Evolutionary conservation across 805 yeast genomes (phyloP), one percentile per base, ranked within the genome.

Genomic region (Teunomyces atbi): DNA sequence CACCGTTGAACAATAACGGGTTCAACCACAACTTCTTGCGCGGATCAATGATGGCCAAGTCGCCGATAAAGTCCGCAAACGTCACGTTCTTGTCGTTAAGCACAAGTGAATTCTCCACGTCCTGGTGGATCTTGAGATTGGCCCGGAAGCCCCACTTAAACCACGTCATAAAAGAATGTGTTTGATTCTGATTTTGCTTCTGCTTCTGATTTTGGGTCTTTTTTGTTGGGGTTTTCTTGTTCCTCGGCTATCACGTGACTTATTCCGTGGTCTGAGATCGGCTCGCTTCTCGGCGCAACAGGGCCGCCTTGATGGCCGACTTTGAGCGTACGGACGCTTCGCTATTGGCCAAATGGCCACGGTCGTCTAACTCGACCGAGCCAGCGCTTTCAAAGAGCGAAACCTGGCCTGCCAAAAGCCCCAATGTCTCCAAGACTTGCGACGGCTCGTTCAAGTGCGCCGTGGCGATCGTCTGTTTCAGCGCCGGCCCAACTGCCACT

Each of bases 401-500:
- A 10, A 85, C 90, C 47, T 80, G 79, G n/a, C 95, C 96, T 7
- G 87, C 78, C 44, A 89, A 70, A 44, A 87, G 71, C 2, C 95
- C 96, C 54, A 91, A 68, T 1, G 95, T 86, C 47, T 89, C 96
- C 47, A 91, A 64, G 2, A 91, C 96, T 59, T 87, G 92, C 28
- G 76, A 69, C 4, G 97, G 96, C 60, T 89, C 94, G 36, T 83
- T 77, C 59, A 91, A 72, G 63, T 91, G 96, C 18, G 96, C 83
- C 34, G 86, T 84, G 0, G 97, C 97, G 20, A 81, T 78, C 0
- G 97, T 91, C 53, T 79, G 75, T 64, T 90, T 90, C 7, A 89
- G 82, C 0, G 96, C 92, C 3, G 97, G 95, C 0, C 97, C 97
- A 39, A 91, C 96, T 18, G 95, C 88, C 27, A 89, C 90, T 0